Percentiles rank a stretch among this genome's conserved stretches.
phyloP scores from a whole-genome alignment of 2,329 filamentous ascomycete genomes.

The Fonsecaea multimorphosa region DNA sequence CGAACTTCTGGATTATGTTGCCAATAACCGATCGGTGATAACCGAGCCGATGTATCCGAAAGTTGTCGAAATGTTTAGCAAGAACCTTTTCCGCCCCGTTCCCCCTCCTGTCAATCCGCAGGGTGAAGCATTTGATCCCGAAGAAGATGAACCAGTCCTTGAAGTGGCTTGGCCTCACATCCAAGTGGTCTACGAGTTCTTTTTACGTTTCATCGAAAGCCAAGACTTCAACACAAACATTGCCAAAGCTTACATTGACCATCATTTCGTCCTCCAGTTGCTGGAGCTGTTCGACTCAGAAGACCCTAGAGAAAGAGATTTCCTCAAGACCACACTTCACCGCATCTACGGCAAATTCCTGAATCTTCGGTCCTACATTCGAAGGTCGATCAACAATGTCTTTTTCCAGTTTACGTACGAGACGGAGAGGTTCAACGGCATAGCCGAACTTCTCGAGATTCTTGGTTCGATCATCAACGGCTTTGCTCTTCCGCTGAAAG shows the following conservation, averaged over 20 bases:
- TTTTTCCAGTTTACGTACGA: constrained; percentile 99
- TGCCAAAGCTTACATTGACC: constrained; percentile 97
- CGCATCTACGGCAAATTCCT: constrained; percentile 99
- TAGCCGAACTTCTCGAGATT: constrained; percentile 95
- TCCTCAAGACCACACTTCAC: constrained; percentile 96
- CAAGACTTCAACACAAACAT: constrained; percentile 99
- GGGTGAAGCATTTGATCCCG: constrained; percentile 96
- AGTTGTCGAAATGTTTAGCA: constrained; percentile 98
- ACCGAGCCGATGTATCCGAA: constrained; percentile 98
- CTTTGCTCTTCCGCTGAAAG: constrained; percentile 93
- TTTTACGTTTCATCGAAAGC: constrained; percentile 97
- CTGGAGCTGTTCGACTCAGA: constrained; percentile 99
- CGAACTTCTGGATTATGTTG: constrained; percentile 95
- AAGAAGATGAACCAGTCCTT: constrained; percentile 96
- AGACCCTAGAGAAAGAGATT: constrained; percentile 94
- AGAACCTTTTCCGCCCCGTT: constrained; percentile 96
- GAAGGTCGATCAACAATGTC: constrained; percentile 98
- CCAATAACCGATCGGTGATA: constrained; percentile 97
- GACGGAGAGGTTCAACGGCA: constrained; percentile 97
- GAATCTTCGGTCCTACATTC: constrained; percentile 94
- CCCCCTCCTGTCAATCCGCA: constrained; percentile 97
- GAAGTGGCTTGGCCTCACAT: constrained; percentile 99
- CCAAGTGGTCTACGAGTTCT: constrained; percentile 99
- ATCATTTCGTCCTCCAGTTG: constrained; percentile 91
- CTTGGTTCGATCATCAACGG: constrained; percentile 99